phyloP scores from a whole-genome alignment of 306 rosid species.

The Vigna hirtella region DNA sequence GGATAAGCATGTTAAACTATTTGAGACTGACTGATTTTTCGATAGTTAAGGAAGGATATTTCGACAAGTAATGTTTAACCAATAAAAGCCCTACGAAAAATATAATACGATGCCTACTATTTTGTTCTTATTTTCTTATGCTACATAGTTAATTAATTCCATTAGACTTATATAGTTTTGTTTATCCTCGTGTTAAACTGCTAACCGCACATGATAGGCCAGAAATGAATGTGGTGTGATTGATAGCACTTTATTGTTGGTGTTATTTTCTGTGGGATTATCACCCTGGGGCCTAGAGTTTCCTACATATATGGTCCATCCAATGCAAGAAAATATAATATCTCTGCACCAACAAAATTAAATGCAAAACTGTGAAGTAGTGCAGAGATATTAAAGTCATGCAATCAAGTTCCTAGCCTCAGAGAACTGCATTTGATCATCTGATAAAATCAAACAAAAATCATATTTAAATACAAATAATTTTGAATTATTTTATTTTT shows the following conservation, averaged over 20 bases:
- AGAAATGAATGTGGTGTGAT: not conserved
- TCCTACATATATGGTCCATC: not conserved
- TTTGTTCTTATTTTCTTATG: not conserved
- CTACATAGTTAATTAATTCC: not conserved
- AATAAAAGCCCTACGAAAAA: not conserved
- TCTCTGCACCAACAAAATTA: not conserved
- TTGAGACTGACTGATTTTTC: not conserved
- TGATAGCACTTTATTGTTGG: not conserved
- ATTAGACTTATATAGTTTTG: not conserved
- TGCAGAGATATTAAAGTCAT: not conserved
- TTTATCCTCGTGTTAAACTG: not conserved
- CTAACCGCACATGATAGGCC: not conserved
- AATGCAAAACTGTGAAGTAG: constrained; percentile 25
- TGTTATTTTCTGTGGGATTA: not conserved
- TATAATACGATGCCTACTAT: too few species aligned
- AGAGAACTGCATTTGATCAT: too few species aligned
- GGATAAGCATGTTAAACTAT: not conserved
- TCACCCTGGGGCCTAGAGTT: not conserved
- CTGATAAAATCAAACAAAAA: too few species aligned
- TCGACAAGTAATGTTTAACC: not conserved
- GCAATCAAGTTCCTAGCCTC: not conserved
- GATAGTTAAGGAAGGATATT: not conserved
- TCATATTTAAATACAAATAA: too few species aligned
- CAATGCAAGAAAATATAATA: not conserved
- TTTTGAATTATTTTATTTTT: too few species aligned